Evolutionary conservation across 805 yeast species (phyloP), one percentile per base, ranked within the genome.

Genomic region (Ogataea corticis): DNA sequence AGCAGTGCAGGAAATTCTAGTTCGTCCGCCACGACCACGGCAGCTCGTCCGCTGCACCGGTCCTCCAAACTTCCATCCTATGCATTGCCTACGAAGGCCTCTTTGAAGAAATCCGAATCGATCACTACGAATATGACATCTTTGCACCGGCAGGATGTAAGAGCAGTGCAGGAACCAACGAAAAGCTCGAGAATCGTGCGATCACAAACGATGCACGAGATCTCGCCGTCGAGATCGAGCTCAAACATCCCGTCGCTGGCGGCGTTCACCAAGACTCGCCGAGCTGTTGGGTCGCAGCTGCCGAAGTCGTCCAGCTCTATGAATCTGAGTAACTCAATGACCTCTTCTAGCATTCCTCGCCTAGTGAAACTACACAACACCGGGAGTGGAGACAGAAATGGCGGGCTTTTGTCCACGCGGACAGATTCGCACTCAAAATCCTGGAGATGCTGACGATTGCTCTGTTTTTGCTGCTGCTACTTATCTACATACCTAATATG

Each of bases 141-240:
- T 5, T n/a, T 39, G 16, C n/a, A 39, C 15, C 34, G 38, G 10
- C 10, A 28, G 23, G 32, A 28, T 7, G 4, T 19, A 11, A 21
- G 28, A 13, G 28, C 15, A 4, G 14, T 11, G 32, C 15, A 27
- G 16, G 32, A 37, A 14, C 23, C 40, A 4, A 35, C 38, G 12
- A 35, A 35, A 16, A 25, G 16, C 31, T 31, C 48, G 10, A 43
- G 25, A 3, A 38, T 51, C 4, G 43, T 45, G 14, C 50, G 52
- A 18, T 55, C 58, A 11, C 48, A 50, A 18, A 56, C 61, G 13
- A 48, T 50, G 51, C 52, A 49, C 29, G 48, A 48, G 28, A 48
- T 56, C 27, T 52, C 60, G 11, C 53, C 57, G 6, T 45, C 52
- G 3, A 45, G 54, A 34, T 35, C 48, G 28, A 43, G 47, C 19